Percentiles rank a stretch among this genome's conserved stretches.
Evolutionary conservation across 768 basidiomycete species (phyloP).

Genomic region (Paxillus rubicundulus): DNA sequence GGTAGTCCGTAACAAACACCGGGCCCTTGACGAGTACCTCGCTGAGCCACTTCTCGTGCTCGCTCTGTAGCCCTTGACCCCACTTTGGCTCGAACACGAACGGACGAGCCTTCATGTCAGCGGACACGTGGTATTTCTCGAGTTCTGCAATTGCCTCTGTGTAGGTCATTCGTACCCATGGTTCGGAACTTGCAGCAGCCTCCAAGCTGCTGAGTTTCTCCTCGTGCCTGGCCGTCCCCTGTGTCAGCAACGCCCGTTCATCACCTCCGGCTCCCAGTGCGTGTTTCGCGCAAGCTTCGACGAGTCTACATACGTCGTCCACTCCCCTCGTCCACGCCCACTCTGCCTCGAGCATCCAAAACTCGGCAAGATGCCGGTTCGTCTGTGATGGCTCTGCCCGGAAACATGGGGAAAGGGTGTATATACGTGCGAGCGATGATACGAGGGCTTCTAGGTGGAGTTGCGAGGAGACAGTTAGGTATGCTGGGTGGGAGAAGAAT

Average conservation of each 20-base stretch:
- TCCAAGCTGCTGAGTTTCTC: constrained; percentile 35
- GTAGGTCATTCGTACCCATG: constrained; percentile 79
- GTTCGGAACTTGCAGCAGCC: constrained; percentile 33
- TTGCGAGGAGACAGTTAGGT: constrained; percentile 94
- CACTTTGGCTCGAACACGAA: constrained; percentile 62
- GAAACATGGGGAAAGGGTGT: constrained; percentile 92
- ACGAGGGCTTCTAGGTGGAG: constrained; percentile 91
- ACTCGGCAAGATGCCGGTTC: constrained; percentile 90
- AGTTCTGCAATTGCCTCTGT: constrained; percentile 69
- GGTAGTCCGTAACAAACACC: constrained; percentile 91
- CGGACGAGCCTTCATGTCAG: constrained; percentile 17
- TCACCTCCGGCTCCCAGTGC: constrained; percentile 35
- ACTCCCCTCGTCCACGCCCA: constrained; percentile 60
- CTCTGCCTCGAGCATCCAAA: constrained; percentile 99
- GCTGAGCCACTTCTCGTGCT: constrained; percentile 92
- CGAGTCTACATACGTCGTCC: constrained; percentile 50
- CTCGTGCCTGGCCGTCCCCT: constrained; percentile 33
- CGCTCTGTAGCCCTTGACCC: constrained; percentile 76
- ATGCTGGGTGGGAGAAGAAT: constrained; percentile 75
- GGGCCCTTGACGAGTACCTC: constrained; percentile 67
- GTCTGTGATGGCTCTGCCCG: constrained; percentile 90
- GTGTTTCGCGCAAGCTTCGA: constrained; percentile 53
- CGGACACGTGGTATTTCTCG: constrained; percentile 30
- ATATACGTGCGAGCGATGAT: constrained; percentile 74
- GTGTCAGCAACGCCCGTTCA: constrained; percentile 33